Base-by-base conservation (phyloP, 108 stramenopile genomes). In the Cylindrotheca closterium region DNA sequence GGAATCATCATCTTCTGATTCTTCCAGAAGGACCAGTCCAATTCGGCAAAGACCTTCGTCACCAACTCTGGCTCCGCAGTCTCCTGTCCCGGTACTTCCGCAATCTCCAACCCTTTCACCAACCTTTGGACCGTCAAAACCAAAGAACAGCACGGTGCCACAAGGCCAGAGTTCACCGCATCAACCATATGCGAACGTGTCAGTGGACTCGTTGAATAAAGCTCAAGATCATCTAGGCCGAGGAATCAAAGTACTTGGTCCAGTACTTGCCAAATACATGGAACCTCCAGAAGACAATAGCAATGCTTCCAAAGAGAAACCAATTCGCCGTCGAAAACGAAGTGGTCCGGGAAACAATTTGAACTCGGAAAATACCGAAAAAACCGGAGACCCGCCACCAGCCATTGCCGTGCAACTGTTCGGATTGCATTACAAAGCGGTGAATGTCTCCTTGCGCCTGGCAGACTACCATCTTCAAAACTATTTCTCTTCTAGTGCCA, bases 401-500 rank as follows among this genome's bases (percentile, higher is more conserved):
- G 86, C 89, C 22, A 51, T 81, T n/a, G 75, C 79, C 8, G 58
- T 82, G 51, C 92, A 93, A 65, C 52, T 91, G 15, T 89, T 88
- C 70, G 87, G 87, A 8, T 59, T 93, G 52, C 77, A 88, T 58
- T 77, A 88, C 60, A 91, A 93, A 58, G 3, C 85, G 21, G 72
- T 93, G 31, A 85, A 93, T 70, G 87, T 90, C 15, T 79, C 82
- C 18, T 75, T 93, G 29, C 67, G 89, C 7, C 68, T 89, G 1
- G 85, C 89, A 10, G 87, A 93, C 51, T 75, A 85, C 37, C 85
- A 93, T 69, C 62, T 93, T 26, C 60, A 71, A 54, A 86, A 85
- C 33, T 93, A 93, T 55, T 84, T 71, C 30, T 84, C 87, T 1
- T 93, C 92, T 25, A 85, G 81, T 56, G 86, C 87, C 28, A 81